Evolutionary conservation across 2,329 filamentous ascomycete genomes (phyloP).

Genomic region (Fusarium irregulare): DNA sequence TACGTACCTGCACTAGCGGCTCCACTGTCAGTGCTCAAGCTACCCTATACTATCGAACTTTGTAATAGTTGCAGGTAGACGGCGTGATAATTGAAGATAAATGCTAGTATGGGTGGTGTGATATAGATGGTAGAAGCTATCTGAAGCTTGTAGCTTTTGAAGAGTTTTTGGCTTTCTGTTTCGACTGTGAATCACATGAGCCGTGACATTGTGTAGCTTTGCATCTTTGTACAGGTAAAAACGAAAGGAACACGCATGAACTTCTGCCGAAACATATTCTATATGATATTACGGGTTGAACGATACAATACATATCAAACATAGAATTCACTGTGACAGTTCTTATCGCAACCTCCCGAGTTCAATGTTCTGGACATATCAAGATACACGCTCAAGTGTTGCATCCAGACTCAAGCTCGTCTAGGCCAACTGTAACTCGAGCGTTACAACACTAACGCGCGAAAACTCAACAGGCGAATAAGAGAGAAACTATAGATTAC

Average conservation of each 20-base stretch:
- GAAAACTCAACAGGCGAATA: neutral
- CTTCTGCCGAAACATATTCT: no score
- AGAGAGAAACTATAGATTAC: neutral
- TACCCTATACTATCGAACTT: conserved; percentile 11
- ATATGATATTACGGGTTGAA: neutral
- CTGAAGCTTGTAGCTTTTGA: neutral
- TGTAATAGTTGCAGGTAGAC: neutral
- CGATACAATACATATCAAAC: neutral
- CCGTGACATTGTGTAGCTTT: neutral
- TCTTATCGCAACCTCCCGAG: neutral
- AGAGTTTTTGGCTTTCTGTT: neutral
- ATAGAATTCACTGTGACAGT: neutral
- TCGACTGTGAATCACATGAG: neutral
- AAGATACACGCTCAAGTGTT: neutral
- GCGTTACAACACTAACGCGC: neutral
- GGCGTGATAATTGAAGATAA: neutral
- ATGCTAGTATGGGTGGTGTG: neutral
- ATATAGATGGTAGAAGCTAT: neutral
- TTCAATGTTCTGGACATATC: neutral
- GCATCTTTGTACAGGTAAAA: accelerated
- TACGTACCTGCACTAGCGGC: conserved; percentile 8
- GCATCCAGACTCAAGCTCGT: neutral
- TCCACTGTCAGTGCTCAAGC: neutral
- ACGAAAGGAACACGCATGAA: neutral
- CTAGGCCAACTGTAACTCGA: neutral